Evolutionary conservation across 805 yeast genomes (phyloP), one percentile per base, ranked within the genome.

Genomic region (Kodamaea hsintzibuensis): DNA sequence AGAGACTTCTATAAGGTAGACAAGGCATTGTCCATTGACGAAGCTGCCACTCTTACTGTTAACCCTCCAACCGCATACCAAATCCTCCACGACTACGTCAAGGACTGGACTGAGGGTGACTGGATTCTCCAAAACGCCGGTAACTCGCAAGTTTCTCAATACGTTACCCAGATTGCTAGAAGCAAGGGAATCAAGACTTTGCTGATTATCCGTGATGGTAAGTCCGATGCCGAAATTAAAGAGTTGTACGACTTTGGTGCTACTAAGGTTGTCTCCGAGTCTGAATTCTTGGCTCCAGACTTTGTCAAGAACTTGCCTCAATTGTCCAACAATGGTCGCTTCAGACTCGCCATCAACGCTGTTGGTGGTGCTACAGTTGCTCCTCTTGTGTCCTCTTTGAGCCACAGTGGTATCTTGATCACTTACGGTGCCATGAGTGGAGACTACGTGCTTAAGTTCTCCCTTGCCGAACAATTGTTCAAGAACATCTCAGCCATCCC

Each of bases 71-170:
- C 67, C 3, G 68, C 68, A 1, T 56, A 55, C 54, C 65, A 62
- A 52, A 47, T 64, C 6, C 49, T 63, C 54, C 51, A 57, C 53
- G 46, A 60, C 40, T 64, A 57, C 49, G 52, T 64, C 33, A 38
- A 53, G 22, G 64, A 62, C 52, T 64, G 66, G 67, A 35, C 42
- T 25, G 59, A 55, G 7, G 62, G 63, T 39, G 73, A 70, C 52
- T 71, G 74, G 74, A 59, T 71, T 33, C 60, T 71, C 37, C 65
- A 63, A 53, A 71, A 71, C 52, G 70, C 71, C 1, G 75, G 75
- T 12, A 70, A 62, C 56, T 71, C 76, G 1, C 71, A 67, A 47
- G 76, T 71, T 2, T 60, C 64, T 48, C 63, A 63, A 56, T 69
- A 56, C 60, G 59, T 70, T 44, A 63, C 64, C 48, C 76, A 71